phyloP scores from a whole-genome alignment of 2,329 filamentous ascomycete species.

The Colletotrichum magnum region DNA sequence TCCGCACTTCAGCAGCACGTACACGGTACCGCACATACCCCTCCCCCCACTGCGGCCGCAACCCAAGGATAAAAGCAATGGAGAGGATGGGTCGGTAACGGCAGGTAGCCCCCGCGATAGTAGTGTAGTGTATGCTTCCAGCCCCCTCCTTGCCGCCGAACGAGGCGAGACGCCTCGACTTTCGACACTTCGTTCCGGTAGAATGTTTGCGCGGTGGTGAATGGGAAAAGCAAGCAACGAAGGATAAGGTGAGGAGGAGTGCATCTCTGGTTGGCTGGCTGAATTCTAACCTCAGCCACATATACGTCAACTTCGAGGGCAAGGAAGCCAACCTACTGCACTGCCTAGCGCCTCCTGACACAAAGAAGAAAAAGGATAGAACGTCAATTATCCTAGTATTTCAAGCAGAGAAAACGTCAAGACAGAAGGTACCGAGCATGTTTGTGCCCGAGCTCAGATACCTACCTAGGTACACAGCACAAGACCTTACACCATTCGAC shows the following conservation, averaged over 20 bases:
- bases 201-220: not conserved
- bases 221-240: not conserved
- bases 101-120: too few species aligned
- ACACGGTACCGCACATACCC: slow-evolving; percentile 6
- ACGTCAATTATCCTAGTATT: too few species aligned
- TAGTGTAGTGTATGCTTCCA: too few species aligned
- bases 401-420: too few species aligned
- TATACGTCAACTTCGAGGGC: not conserved
- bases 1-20: slow-evolving; percentile 21
- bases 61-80: slow-evolving; percentile 21
- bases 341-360: too few species aligned
- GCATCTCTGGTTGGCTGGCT: not conserved
- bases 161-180: not conserved
- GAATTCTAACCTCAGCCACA: not conserved
- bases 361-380: too few species aligned
- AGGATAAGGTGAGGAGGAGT: not conserved
- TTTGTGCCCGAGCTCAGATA: too few species aligned
- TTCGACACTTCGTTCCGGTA: not conserved
- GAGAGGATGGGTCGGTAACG: slow-evolving; percentile 1
- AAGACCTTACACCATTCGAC: too few species aligned
- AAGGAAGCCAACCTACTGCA: too few species aligned
- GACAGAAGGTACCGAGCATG: too few species aligned
- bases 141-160: too few species aligned
- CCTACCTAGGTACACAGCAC: too few species aligned
- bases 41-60: slow-evolving; percentile 27